A percentile compares a stretch with the other conserved stretches of the same genome.
Evolutionary conservation across 2,329 filamentous ascomycete species (phyloP).

Genomic region (Trichoderma afroharzianum): DNA sequence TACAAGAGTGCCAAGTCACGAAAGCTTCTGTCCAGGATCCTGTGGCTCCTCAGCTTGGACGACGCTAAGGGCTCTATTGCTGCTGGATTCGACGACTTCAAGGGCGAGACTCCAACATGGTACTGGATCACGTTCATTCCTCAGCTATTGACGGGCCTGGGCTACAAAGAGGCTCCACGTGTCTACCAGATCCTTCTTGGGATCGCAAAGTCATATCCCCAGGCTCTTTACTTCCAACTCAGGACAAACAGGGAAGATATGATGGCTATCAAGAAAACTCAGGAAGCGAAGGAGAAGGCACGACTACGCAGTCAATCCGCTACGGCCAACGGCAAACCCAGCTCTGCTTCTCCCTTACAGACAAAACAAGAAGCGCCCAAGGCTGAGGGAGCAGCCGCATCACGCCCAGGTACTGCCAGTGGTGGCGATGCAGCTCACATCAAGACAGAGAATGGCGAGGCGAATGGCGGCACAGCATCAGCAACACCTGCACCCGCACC

Average conservation of each 20-base stretch:
- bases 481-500: conserved; percentile 28
- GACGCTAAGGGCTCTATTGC: conserved; percentile 80
- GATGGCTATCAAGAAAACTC: conserved; percentile 83
- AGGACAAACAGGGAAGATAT: conserved; percentile 93
- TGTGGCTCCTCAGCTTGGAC: conserved; percentile 94
- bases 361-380: conserved; percentile 51
- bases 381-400: conserved; percentile 35
- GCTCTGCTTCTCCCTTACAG: conserved; percentile 43
- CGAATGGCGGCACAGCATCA: conserved; percentile 27
- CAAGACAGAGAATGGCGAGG: conserved; percentile 45
- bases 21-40: conserved; percentile 85
- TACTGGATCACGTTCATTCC: conserved; percentile 99
- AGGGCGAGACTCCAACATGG: conserved; percentile 96
- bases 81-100: conserved; percentile 88
- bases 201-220: conserved; percentile 93
- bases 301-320: conserved; percentile 48
- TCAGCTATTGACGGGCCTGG: conserved; percentile 86
- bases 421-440: conserved; percentile 40
- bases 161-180: conserved; percentile 84
- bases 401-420: conserved; percentile 51
- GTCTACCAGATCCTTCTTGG: conserved; percentile 84
- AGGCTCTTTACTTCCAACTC: conserved; percentile 93
- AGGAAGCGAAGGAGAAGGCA: conserved; percentile 68
- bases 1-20: conserved; percentile 97
- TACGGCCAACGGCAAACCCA: conserved; percentile 41